phyloP scores from a whole-genome alignment of 2,329 filamentous ascomycete species.

The Arthrobotrys entomopaga region DNA sequence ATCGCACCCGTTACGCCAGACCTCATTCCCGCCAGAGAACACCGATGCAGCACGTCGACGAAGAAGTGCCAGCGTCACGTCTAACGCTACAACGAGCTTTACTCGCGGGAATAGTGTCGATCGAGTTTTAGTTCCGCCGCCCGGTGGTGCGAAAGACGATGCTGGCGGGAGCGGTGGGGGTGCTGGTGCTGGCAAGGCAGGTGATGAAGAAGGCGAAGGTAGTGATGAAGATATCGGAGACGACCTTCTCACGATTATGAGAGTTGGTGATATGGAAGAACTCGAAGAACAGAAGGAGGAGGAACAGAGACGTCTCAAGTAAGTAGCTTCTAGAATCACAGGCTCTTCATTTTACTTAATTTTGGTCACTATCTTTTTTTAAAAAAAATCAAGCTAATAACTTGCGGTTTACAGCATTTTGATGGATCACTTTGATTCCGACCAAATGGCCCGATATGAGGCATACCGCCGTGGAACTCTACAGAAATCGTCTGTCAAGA shows the following conservation, averaged over 20 bases:
- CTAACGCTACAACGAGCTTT: constrained; percentile 68
- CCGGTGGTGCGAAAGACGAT: constrained; percentile 39
- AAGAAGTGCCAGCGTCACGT: constrained; percentile 73
- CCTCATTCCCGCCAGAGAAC: constrained; percentile 78
- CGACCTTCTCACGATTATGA: constrained; percentile 63
- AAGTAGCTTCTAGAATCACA: neutral
- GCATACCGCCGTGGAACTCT: constrained; percentile 66
- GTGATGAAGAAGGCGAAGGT: constrained; percentile 70
- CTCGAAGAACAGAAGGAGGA: constrained; percentile 75
- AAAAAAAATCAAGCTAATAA: neutral
- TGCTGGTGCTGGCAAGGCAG: constrained; percentile 63
- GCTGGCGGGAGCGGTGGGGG: constrained; percentile 62
- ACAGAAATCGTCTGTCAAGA: constrained; percentile 66
- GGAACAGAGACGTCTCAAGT: constrained; percentile 66
- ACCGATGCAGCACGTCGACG: constrained; percentile 65
- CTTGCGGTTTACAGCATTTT: constrained; percentile 54
- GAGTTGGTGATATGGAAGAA: constrained; percentile 70
- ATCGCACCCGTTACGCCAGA: constrained; percentile 77
- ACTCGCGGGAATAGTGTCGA: constrained; percentile 65
- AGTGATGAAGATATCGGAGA: constrained; percentile 68
- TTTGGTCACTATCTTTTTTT: neutral
- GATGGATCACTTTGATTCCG: constrained; percentile 62
- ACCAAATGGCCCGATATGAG: constrained; percentile 66
- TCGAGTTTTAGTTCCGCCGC: constrained; percentile 57
- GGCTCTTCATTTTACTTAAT: no score